Evolutionary conservation across 106 monocot species (phyloP), one percentile per base, ranked within the genome.

Genomic region (Platanthera guangdongensis): DNA sequence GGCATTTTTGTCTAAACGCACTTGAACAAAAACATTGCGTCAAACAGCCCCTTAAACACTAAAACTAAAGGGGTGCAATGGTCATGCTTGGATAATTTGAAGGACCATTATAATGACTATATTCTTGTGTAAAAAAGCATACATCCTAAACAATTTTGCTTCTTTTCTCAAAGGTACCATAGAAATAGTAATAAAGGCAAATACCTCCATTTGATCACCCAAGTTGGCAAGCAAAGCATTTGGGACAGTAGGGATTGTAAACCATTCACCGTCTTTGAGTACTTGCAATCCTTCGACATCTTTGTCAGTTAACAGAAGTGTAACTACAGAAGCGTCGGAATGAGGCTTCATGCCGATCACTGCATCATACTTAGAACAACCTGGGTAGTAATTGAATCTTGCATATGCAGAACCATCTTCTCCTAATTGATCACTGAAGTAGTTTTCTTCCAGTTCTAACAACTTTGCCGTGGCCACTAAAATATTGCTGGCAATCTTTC

Each of bases 191-290:
- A 50, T 50, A 15, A 80, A 39, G 14, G 45, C 5, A 51, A 63
- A 71, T 81, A 89, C 88, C 88, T 89, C 86, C 83, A 86, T 79
- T 3, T 76, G 68, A 62, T 89, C 85, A 32, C 88, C 88, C 79
- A 89, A 11, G 73, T 83, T 89, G 72, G 86, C 52, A n/a, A 89
- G 47, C 67, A 89, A 78, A 53, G 88, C 80, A 81, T 86, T 18
- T 9, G 83, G 85, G 14, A 64, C 47, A 10, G 76, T 79, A 4
- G 78, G 77, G 52, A 89, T 78, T 8, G 76, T 75, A n/a, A 78
- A 69, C 88, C 88, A 89, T 16, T 76, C 72, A 5, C 78, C 83
- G 79, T 85, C 83, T 83, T 84, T 81, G 30, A 83, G 68, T 9
- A 86, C 79, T 60, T 89, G 86, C 72, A 89, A 76, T 8, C 89